Evolutionary conservation across 2,329 filamentous ascomycete species (phyloP).

Genomic region (Neocatenulostroma microsporum): DNA sequence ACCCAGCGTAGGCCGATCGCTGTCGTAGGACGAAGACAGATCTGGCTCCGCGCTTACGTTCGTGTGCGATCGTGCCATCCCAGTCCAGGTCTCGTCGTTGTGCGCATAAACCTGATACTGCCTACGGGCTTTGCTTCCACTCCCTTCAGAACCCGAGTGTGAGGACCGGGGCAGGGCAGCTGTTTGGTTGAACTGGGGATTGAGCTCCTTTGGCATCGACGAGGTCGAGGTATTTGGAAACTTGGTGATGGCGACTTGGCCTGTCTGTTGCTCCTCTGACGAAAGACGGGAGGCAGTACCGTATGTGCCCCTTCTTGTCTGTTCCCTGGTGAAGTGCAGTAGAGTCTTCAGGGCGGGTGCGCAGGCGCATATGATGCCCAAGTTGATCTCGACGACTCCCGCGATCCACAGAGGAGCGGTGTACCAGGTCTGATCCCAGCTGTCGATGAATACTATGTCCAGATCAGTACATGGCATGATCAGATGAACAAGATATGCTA

Average conservation of each 20-base stretch:
- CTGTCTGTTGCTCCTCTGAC: not conserved
- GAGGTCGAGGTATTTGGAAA: not conserved
- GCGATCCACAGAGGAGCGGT: slow-evolving; percentile 42
- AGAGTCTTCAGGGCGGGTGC: slow-evolving; percentile 31
- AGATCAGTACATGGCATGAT: slow-evolving; percentile 4
- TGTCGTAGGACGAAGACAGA: not conserved
- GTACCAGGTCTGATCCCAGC: slow-evolving; percentile 40
- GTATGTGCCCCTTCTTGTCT: too few relatives aligned
- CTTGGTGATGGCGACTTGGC: not conserved
- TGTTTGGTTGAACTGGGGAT: too few relatives aligned
- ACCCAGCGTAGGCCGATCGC: slow-evolving; percentile 8
- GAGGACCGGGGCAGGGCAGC: not conserved
- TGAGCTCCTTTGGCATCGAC: not conserved
- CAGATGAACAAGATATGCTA: too few relatives aligned
- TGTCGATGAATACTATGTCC: slow-evolving; percentile 26
- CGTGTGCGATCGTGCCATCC: not conserved
- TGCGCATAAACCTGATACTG: not conserved
- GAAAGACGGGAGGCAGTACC: not conserved
- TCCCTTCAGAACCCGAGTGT: not conserved
- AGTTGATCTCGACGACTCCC: slow-evolving; percentile 40
- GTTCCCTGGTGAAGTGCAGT: slow-evolving; percentile 12
- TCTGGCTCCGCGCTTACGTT: too few relatives aligned
- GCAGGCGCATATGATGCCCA: slow-evolving; percentile 36
- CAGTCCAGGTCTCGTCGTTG: too few relatives aligned
- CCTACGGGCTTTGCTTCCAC: not conserved